These are phyloP conservation scores for Trichomonascaceae sp. DNA, from an alignment of 1,139 yeast genomes.

Conservation along the genomic window DNA sequence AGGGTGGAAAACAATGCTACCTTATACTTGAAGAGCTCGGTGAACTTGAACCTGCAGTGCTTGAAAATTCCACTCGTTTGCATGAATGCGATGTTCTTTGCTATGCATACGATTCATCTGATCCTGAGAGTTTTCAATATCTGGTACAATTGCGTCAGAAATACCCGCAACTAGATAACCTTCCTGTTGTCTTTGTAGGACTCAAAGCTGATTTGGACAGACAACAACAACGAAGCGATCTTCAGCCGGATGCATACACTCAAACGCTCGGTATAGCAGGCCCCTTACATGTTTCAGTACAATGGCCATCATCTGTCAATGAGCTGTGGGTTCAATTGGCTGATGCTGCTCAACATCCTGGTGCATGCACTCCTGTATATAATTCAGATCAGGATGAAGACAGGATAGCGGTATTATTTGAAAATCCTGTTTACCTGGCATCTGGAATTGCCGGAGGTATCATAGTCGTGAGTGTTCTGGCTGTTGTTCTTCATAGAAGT, in stretches of 20 bases:
- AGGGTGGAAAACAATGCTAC: constrained; percentile 94
- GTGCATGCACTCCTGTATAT: constrained; percentile 71
- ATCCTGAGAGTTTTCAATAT: constrained; percentile 88
- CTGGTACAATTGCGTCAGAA: constrained; percentile 59
- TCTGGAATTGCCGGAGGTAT: constrained; percentile 1
- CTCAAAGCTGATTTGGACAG: constrained; percentile 91
- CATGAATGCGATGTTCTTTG: constrained; percentile 90
- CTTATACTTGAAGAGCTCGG: constrained; percentile 86
- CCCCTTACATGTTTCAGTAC: constrained; percentile 79
- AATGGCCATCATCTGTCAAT: constrained; percentile 80
- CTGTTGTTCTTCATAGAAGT: constrained; percentile 1
- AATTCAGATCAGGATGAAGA: constrained; percentile 59
- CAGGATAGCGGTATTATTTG: constrained; percentile 15
- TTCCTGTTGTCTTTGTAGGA: constrained; percentile 87
- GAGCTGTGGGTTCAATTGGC: constrained; percentile 84
- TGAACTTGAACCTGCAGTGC: constrained; percentile 73
- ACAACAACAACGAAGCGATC: constrained; percentile 81
- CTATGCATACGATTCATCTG: constrained; percentile 86
- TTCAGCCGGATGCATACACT: constrained; percentile 85
- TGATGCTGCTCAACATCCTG: constrained; percentile 80
- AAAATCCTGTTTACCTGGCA: neutral
- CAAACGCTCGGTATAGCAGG: constrained; percentile 61
- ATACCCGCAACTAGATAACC: constrained; percentile 54
- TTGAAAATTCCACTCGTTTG: constrained; percentile 63
- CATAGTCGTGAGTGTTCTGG: neutral